These are phyloP conservation scores for Globisporangium ultimum DNA, from an alignment of 352 stramenopile genomes.

Conservation along the genomic window DNA sequence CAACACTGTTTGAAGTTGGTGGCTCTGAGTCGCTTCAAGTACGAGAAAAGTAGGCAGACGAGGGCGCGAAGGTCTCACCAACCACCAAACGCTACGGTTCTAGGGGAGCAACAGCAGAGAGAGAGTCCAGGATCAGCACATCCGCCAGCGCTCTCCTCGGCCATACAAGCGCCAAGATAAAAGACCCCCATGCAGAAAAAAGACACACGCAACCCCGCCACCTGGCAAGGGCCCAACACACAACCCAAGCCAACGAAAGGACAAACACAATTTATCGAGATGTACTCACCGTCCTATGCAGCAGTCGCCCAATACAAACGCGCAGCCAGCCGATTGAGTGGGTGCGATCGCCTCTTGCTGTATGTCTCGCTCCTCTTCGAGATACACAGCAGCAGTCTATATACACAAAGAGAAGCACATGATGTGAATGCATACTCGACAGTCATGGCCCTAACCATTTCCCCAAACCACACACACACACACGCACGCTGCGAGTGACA, in stretches of 20 bases:
- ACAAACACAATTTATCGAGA: too few species aligned
- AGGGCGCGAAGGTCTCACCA: background rate
- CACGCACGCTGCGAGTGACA: too few species aligned
- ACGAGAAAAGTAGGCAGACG: conserved; percentile 13
- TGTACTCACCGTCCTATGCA: too few species aligned
- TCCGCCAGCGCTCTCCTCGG: conserved; percentile 7
- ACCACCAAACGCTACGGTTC: conserved; percentile 9
- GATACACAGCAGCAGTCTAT: too few species aligned
- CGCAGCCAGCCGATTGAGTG: too few species aligned
- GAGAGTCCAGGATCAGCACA: conserved; percentile 5
- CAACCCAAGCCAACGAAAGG: conserved; percentile 3
- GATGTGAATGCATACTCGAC: too few species aligned
- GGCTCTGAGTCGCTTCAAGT: conserved; percentile 73
- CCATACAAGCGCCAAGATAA: conserved; percentile 6
- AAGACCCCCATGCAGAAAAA: conserved; percentile 5
- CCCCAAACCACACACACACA: too few species aligned
- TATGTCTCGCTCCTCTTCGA: too few species aligned
- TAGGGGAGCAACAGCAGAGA: conserved; percentile 6
- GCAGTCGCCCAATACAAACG: too few species aligned
- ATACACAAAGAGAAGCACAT: too few species aligned
- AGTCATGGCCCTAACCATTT: too few species aligned
- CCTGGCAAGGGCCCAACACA: conserved; percentile 6
- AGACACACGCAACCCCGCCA: background rate
- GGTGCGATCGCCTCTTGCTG: too few species aligned
- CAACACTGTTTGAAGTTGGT: conserved; percentile 70